Conservation (phyloP, 345 rosid species). For the Litchi chinensis region DNA sequence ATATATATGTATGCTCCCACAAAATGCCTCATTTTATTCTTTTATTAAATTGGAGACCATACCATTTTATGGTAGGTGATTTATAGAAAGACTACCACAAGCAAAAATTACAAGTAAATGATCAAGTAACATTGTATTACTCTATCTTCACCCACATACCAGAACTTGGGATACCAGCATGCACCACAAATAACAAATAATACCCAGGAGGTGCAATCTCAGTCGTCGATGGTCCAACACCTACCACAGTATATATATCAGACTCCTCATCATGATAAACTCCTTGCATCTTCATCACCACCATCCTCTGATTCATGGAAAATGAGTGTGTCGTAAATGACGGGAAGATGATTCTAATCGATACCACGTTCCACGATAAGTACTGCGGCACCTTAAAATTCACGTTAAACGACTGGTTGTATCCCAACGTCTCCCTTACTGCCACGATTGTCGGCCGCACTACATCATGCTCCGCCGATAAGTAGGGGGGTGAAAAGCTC, state of each 20-base stretch:
- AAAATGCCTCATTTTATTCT: neutral
- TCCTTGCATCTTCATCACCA: slow-evolving; percentile 42
- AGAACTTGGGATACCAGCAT: slow-evolving; percentile 63
- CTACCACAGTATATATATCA: slow-evolving; percentile 18
- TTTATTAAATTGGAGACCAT: neutral
- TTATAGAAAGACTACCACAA: neutral
- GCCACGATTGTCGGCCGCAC: slow-evolving; percentile 49
- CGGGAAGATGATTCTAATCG: slow-evolving; percentile 64
- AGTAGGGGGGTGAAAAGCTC: slow-evolving; percentile 68
- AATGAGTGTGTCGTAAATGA: slow-evolving; percentile 76
- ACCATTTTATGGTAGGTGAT: neutral
- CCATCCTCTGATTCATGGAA: slow-evolving; percentile 87
- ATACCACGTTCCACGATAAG: slow-evolving; percentile 30
- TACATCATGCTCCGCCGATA: slow-evolving; percentile 36
- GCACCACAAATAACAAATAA: slow-evolving; percentile 72
- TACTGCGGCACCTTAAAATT: slow-evolving; percentile 38
- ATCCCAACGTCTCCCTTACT: slow-evolving; percentile 25
- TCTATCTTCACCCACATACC: slow-evolving; percentile 68
- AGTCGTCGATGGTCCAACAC: slow-evolving; percentile 51
- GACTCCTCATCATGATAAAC: slow-evolving; percentile 9
- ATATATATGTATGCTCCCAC: no score
- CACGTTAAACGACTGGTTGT: slow-evolving; percentile 34
- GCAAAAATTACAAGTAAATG: neutral
- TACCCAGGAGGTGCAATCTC: slow-evolving; percentile 79
- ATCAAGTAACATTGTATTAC: slow-evolving; percentile 15